Percentiles rank a stretch among this genome's conserved stretches.
phyloP scores from a whole-genome alignment of 805 yeast genomes.

The Lipomyces yamadae region DNA sequence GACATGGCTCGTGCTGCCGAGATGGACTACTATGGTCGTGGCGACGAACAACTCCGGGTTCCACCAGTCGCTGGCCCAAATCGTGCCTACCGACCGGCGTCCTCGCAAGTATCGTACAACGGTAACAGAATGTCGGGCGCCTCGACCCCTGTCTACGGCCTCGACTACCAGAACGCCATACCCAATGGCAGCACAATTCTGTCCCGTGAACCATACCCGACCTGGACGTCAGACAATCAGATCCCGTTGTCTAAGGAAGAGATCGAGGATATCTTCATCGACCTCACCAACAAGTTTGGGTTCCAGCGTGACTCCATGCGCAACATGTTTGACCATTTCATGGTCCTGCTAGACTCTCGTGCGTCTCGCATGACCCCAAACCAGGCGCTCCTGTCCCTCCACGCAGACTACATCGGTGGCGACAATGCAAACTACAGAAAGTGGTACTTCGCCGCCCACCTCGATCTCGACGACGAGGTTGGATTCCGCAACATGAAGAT shows the following conservation, averaged over 20 bases:
- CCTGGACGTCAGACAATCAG: conserved; percentile 94
- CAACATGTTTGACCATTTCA: conserved; percentile 80
- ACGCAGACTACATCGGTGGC: conserved; percentile 93
- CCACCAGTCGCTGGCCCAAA: conserved; percentile 40
- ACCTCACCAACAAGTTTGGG: conserved; percentile 70
- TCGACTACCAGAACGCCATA: conserved; percentile 48
- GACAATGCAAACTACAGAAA: conserved; percentile 82
- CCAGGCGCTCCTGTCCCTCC: conserved; percentile 74
- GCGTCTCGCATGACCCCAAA: conserved; percentile 76
- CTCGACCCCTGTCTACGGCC: conserved; percentile 90
- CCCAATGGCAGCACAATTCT: conserved; percentile 27
- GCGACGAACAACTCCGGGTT: conserved; percentile 43
- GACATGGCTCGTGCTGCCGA: conserved; percentile 48
- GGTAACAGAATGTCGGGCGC: conserved; percentile 89
- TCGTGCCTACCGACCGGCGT: conserved; percentile 42
- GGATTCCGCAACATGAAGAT: conserved; percentile 63
- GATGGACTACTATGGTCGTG: conserved; percentile 48
- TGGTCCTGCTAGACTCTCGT: conserved; percentile 84
- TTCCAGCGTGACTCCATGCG: conserved; percentile 79
- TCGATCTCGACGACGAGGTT: conserved; percentile 72
- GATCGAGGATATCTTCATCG: conserved; percentile 64
- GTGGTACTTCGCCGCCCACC: conserved; percentile 90
- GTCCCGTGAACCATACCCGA: conserved; percentile 85
- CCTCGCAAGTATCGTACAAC: conserved; percentile 73
- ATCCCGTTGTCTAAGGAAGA: conserved; percentile 74